Conservation (phyloP, 2,329 filamentous ascomycete species). For the Colletotrichum karsti region DNA sequence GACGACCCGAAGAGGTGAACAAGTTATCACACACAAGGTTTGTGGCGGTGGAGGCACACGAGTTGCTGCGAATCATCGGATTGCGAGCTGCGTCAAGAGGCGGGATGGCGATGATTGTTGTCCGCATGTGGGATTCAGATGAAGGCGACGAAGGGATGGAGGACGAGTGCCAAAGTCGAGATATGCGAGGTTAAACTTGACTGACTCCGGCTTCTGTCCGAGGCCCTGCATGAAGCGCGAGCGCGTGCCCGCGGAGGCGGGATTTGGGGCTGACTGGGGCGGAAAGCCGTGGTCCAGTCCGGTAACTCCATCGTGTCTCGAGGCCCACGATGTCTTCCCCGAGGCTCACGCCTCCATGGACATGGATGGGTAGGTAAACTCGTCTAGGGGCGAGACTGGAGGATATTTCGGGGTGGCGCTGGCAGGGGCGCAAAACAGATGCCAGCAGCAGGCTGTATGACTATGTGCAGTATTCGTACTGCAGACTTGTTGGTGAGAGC, state of each 20-base stretch:
- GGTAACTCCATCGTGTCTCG: background rate
- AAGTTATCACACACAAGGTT: background rate
- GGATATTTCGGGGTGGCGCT: slow-evolving; percentile 1
- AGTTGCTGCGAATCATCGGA: background rate
- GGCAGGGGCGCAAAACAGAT: background rate
- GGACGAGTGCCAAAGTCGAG: background rate
- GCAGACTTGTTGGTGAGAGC: too few relatives aligned
- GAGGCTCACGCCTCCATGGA: background rate
- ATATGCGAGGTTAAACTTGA: background rate
- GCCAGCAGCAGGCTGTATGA: background rate
- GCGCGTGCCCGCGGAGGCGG: background rate
- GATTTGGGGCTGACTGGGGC: background rate
- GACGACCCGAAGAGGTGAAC: slow-evolving; percentile 12
- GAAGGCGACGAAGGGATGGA: background rate
- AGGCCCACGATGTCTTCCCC: slow-evolving; percentile 14
- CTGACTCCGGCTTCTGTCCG: slow-evolving; percentile 5
- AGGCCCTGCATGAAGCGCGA: background rate
- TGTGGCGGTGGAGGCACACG: background rate
- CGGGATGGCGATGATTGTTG: background rate
- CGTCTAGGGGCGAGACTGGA: background rate
- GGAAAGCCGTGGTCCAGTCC: slow-evolving; percentile 5
- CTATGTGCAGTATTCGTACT: too few relatives aligned
- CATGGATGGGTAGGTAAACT: background rate
- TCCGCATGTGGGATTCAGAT: background rate
- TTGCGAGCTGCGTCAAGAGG: background rate